These are phyloP conservation scores for Pyricularia pennisetigena DNA, from an alignment of 2,329 filamentous ascomycete species.

Conservation along the genomic window DNA sequence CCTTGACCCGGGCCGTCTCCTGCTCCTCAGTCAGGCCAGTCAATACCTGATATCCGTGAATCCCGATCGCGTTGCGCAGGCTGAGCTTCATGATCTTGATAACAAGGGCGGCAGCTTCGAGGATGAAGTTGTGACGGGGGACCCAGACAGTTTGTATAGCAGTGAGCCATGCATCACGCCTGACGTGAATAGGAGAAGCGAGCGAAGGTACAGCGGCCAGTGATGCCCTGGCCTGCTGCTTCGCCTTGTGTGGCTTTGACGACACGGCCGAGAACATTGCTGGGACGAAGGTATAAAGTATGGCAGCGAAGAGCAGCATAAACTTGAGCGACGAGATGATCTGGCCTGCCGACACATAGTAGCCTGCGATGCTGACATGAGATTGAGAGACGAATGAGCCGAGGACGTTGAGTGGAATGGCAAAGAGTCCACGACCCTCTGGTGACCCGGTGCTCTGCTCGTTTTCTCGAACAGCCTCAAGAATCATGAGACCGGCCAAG, in stretches of 20 bases:
- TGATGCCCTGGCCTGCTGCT: slow-evolving; percentile 21
- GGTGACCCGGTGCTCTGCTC: slow-evolving; percentile 55
- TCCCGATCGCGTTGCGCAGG: slow-evolving; percentile 66
- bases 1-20: slow-evolving; percentile 77
- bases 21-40: slow-evolving; percentile 77
- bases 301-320: slow-evolving; percentile 34
- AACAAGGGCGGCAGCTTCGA: slow-evolving; percentile 72
- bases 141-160: slow-evolving; percentile 90
- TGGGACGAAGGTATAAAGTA: slow-evolving; percentile 46
- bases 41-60: slow-evolving; percentile 65
- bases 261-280: slow-evolving; percentile 44
- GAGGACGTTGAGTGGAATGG: slow-evolving; percentile 51
- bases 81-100: slow-evolving; percentile 78
- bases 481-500: slow-evolving; percentile 81
- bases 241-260: slow-evolving; percentile 34
- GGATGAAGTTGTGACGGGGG: slow-evolving; percentile 74
- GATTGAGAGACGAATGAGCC: slow-evolving; percentile 34
- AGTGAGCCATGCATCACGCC: slow-evolving; percentile 84
- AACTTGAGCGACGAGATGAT: slow-evolving; percentile 43
- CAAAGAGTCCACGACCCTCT: slow-evolving; percentile 56
- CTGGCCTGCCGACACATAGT: slow-evolving; percentile 33
- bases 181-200: slow-evolving; percentile 74
- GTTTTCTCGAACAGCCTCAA: slow-evolving; percentile 66
- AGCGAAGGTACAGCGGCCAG: slow-evolving; percentile 55
- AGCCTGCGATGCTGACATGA: slow-evolving; percentile 44